Evolutionary conservation across 2,329 filamentous ascomycete species (phyloP).

Genomic region (Cladosporium halotolerans): DNA sequence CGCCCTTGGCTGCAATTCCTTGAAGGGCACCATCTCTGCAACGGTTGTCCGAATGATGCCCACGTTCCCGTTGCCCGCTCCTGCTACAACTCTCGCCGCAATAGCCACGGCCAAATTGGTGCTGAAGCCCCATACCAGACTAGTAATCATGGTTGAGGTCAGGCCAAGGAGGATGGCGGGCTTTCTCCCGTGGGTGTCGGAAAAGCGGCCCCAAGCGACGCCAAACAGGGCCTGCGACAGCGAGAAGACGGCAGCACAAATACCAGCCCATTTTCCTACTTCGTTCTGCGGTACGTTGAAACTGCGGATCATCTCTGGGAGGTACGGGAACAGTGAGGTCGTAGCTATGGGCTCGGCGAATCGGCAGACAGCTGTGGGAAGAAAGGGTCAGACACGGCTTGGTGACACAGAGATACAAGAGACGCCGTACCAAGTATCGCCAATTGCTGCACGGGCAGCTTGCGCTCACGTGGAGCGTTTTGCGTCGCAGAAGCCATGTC

Average conservation of each 20-base stretch:
- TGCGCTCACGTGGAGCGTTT: conserved; percentile 32
- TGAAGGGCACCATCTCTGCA: conserved; percentile 84
- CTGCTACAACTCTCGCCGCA: conserved; percentile 67
- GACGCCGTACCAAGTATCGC: conserved; percentile 63
- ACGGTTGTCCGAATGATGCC: conserved; percentile 78
- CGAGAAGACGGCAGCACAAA: conserved; percentile 80
- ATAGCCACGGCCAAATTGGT: conserved; percentile 75
- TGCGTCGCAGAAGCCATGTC: conserved; percentile 14
- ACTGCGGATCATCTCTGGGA: conserved; percentile 81
- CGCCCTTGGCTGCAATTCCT: conserved; percentile 76
- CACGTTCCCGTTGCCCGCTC: conserved; percentile 76
- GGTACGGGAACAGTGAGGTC: conserved; percentile 75
- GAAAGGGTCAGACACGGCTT: conserved; percentile 14
- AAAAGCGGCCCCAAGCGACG: conserved; percentile 78
- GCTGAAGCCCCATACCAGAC: conserved; percentile 77
- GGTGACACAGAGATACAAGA: conserved; percentile 26
- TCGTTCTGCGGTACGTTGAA: conserved; percentile 66
- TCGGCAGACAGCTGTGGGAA: conserved; percentile 55
- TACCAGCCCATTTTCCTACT: conserved; percentile 76
- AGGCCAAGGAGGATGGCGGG: conserved; percentile 70
- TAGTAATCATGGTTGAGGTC: conserved; percentile 72
- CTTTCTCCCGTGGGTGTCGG: conserved; percentile 76
- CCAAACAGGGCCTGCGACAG: conserved; percentile 76
- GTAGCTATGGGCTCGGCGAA: conserved; percentile 76
- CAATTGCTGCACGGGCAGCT: conserved; percentile 70